Base-by-base conservation (phyloP, 495 filamentous ascomycete genomes). In the Lasiosphaeris hirsuta region DNA sequence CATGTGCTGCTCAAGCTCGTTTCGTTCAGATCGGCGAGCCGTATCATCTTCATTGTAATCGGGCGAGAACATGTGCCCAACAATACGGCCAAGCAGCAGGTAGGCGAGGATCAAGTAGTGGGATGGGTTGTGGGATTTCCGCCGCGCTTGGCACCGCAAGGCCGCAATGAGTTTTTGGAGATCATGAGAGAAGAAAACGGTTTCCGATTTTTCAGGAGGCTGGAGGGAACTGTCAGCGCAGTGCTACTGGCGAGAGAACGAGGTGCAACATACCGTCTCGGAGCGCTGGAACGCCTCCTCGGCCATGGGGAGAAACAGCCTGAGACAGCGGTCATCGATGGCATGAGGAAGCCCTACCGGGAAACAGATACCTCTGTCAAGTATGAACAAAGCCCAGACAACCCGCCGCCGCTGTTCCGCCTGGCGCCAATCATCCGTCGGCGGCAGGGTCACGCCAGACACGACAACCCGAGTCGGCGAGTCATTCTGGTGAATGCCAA, bases 1-100 rank as follows among this genome's bases (percentile, higher is more conserved):
- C 19, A 54, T 4, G 13, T 33, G n/a, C 11, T 54, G 38, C 4
- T 54, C 39, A n/a, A 54, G 51, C 8, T 33, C 13, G 13, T n/a
- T 19, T 10, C 23, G 30, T n/a, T 54, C 51, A 17, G 39, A 41
- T 4, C 37, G 37, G 13, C 34, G 51, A 10, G 34, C 11, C 10
- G 39, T 11, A 6, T 44, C 51, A 1, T 23, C 19, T 8, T 44
- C 19, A 9, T 41, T 40, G 19, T 42, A 54, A 15, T 42, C 51
- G 40, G 51, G 51, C 39, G 51, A 54, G 51, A 43, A 54, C 40
- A 54, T 42, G 40, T 54, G 51, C 1, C 43, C 51, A 4, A 34
- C 30, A 23, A 54, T 44, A 9, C 38, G 51, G 38, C 37, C 37
- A n/a, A 43, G 38, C 19, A 54, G 30, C 18, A 40, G 34, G n/a